phyloP scores from a whole-genome alignment of 2,329 filamentous ascomycete genomes.

The Ceratocystis papillata region DNA sequence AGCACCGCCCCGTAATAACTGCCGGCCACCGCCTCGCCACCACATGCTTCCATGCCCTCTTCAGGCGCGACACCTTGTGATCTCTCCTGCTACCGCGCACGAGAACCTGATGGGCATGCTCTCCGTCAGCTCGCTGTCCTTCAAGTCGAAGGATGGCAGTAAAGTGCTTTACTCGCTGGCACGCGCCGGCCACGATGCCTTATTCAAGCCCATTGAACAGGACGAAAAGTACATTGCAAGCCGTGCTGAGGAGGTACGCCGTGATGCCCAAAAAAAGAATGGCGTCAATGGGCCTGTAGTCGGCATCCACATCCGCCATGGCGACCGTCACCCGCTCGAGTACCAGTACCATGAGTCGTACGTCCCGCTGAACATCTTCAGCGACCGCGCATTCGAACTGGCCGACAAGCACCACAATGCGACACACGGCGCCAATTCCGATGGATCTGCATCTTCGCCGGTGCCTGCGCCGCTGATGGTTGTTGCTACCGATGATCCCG shows the following conservation, averaged over 20 bases:
- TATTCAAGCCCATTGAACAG: conserved; percentile 58
- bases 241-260: conserved; percentile 36
- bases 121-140: conserved; percentile 30
- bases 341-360: conserved; percentile 68
- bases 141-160: conserved; percentile 37
- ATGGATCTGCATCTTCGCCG: background rate
- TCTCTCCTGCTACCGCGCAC: conserved; percentile 56
- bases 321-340: conserved; percentile 67
- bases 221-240: conserved; percentile 55
- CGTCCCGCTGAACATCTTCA: conserved; percentile 61
- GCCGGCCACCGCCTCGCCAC: conserved; percentile 59
- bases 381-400: conserved; percentile 46
- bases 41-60: conserved; percentile 73
- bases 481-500: conserved; percentile 71
- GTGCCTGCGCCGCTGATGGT: conserved; percentile 41
- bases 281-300: conserved; percentile 40
- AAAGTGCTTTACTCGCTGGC: conserved; percentile 57
- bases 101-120: conserved; percentile 41
- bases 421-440: conserved; percentile 30
- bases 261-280: conserved; percentile 34
- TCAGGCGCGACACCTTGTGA: conserved; percentile 61
- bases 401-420: conserved; percentile 41
- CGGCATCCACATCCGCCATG: conserved; percentile 69
- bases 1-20: conserved; percentile 52
- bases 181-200: conserved; percentile 57